A percentile compares a stretch with the other conserved stretches of the same genome.
Evolutionary conservation across 2,329 filamentous ascomycete genomes (phyloP).

Genomic region (Leptographium wingfieldii): DNA sequence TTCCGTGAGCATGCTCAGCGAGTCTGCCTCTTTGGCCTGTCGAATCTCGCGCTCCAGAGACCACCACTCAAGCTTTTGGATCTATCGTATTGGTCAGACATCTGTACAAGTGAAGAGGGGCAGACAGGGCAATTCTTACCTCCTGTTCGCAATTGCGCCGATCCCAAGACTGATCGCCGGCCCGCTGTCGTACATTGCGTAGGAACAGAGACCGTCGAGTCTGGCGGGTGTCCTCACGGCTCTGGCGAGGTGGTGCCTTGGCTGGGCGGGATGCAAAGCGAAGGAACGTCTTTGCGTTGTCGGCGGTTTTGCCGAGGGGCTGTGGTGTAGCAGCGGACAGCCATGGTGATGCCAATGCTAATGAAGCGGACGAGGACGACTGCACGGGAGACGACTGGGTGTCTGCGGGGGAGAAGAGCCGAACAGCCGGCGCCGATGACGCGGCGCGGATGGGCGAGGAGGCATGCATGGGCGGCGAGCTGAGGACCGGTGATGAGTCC

Average conservation of each 20-base stretch:
- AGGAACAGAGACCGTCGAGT: slow-evolving; percentile 56
- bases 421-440: slow-evolving; percentile 5
- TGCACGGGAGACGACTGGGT: slow-evolving; percentile 31
- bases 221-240: slow-evolving; percentile 50
- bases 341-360: not conserved
- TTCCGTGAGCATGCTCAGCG: slow-evolving; percentile 30
- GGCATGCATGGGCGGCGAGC: slow-evolving; percentile 10
- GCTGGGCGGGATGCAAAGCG: slow-evolving; percentile 41
- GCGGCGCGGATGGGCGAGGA: slow-evolving; percentile 23
- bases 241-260: slow-evolving; percentile 49
- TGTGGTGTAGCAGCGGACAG: not conserved
- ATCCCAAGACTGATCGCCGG: slow-evolving; percentile 47
- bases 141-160: slow-evolving; percentile 51
- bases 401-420: slow-evolving; percentile 17
- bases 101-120: slow-evolving; percentile 7
- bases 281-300: slow-evolving; percentile 15
- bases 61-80: slow-evolving; percentile 28
- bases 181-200: slow-evolving; percentile 48
- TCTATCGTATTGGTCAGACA: not conserved
- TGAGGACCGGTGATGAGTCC: slow-evolving; percentile 38
- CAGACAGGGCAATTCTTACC: slow-evolving; percentile 23
- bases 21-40: slow-evolving; percentile 25
- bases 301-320: not conserved
- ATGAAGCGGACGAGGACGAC: slow-evolving; percentile 14
- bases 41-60: slow-evolving; percentile 24